phyloP scores from a whole-genome alignment of 1,284 basidiomycete species.

The Tilletia walkeri region DNA sequence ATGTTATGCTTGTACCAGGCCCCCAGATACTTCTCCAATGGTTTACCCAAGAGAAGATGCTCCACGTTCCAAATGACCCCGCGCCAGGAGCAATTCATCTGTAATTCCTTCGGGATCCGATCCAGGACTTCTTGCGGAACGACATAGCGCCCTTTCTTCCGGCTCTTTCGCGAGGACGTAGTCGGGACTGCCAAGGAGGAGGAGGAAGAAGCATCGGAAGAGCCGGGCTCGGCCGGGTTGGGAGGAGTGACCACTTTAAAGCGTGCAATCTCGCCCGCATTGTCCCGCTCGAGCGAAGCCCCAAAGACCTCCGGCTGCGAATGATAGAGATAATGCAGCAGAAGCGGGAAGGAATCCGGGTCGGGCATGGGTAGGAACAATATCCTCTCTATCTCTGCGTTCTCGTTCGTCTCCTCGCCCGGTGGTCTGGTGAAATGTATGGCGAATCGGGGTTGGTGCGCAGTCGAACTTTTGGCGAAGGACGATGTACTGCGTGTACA shows the following conservation, averaged over 20 bases:
- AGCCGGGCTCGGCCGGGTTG: too few species aligned
- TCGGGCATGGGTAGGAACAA: conserved; percentile 14
- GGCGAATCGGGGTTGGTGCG: conserved; percentile 1
- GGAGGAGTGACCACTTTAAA: too few species aligned
- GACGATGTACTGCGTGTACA: background rate
- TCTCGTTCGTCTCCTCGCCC: conserved; percentile 2
- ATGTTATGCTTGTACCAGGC: conserved; percentile 1
- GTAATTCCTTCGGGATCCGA: background rate
- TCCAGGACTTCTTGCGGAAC: background rate
- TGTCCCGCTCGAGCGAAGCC: background rate
- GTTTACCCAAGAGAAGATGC: background rate
- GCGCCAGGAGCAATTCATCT: background rate
- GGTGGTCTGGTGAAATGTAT: conserved; percentile 4
- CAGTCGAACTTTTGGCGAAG: background rate
- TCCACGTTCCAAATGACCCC: conserved; percentile 15
- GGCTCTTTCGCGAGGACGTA: too few species aligned
- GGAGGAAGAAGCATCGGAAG: too few species aligned
- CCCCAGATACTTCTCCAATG: background rate
- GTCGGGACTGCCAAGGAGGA: too few species aligned
- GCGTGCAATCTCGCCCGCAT: background rate
- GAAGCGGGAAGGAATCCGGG: conserved; percentile 6
- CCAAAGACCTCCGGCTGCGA: background rate
- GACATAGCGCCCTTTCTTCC: too few species aligned
- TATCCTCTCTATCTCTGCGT: conserved; percentile 7
- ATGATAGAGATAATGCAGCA: conserved; percentile 3